A percentile compares a stretch with the other conserved stretches of the same genome.
Evolutionary conservation across 352 stramenopile genomes (phyloP).

Genomic region (Globisporangium radiosum): DNA sequence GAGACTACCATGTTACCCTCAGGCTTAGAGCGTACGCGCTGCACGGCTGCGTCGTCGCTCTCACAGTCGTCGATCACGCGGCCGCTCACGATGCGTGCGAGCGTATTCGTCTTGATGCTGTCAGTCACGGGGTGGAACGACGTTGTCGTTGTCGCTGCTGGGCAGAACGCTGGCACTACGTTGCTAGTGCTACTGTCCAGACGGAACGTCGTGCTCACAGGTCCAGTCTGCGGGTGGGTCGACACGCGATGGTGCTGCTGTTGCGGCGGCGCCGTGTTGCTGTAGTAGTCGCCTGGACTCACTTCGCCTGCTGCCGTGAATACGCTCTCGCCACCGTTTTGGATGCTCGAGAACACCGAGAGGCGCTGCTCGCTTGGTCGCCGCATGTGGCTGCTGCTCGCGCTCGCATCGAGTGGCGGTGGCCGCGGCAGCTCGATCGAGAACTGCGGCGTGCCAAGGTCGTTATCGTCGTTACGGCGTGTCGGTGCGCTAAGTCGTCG

Average conservation of each 20-base stretch:
- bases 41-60: background rate
- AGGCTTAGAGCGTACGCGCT: background rate
- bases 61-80: background rate
- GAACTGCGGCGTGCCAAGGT: constrained; percentile 17
- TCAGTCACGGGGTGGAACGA: constrained; percentile 3
- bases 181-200: constrained; percentile 4
- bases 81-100: constrained; percentile 1
- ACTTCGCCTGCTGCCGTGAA: constrained; percentile 6
- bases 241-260: constrained; percentile 4
- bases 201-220: constrained; percentile 9
- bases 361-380: constrained; percentile 2
- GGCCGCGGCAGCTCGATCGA: constrained; percentile 16
- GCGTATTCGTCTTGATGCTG: constrained; percentile 10
- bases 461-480: constrained; percentile 1
- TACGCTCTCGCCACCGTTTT: constrained; percentile 9
- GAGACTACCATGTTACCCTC: background rate
- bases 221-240: constrained; percentile 8
- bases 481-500: constrained; percentile 1
- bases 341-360: constrained; percentile 14
- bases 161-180: background rate
- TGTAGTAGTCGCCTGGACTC: constrained; percentile 1
- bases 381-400: background rate
- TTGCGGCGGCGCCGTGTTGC: constrained; percentile 3
- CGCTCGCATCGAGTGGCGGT: background rate
- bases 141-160: background rate